Base-by-base conservation (phyloP, 352 stramenopile species). In the Pythium aquatile region DNA sequence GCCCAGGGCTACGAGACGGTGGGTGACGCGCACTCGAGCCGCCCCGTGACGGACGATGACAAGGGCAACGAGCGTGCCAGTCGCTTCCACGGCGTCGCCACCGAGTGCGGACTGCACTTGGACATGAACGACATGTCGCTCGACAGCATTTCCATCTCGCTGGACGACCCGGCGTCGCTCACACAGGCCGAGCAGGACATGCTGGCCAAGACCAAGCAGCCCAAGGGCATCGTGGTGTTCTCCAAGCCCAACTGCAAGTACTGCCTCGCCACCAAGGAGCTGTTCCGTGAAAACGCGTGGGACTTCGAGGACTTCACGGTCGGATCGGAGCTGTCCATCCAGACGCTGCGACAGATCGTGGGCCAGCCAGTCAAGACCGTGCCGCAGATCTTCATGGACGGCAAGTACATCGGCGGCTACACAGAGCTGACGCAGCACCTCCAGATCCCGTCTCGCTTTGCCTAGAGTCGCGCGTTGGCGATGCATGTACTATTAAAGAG, bases 101-200 rank as follows among this genome's bases (percentile, higher is more conserved):
- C 94, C 62, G 87, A 94, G 72, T 96, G 87, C 57, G 87, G 87
- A 14, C 68, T 96, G 54, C 86, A 96, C 72, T 58, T 94, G 17
- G 82, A 95, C 59, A 82, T 88, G 56, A 69, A 87, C 54, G 51
- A 70, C 49, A 83, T 89, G 72, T 86, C 74, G 42, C 65, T 87
- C 3, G 78, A 84, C 28, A 74, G 87, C 48, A 53, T 77, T 55
- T 40, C 54, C 52, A 61, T 88, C 39, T 71, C 64, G 57, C 64
- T 74, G 11, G 65, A 87, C 11, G 77, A 90, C 58, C 75, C 72
- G 42, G 70, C 85, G n/a, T 72, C 69, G 17, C 75, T 87, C 13
- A 75, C 69, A 1, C 70, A 85, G 39, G 53, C 68, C 1, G 74
- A 89, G 29, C 71, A 82, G 35, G 59, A 79, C 42, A 61, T 87